phyloP scores from a whole-genome alignment of 2,329 filamentous ascomycete genomes.

The Curvularia sp. region DNA sequence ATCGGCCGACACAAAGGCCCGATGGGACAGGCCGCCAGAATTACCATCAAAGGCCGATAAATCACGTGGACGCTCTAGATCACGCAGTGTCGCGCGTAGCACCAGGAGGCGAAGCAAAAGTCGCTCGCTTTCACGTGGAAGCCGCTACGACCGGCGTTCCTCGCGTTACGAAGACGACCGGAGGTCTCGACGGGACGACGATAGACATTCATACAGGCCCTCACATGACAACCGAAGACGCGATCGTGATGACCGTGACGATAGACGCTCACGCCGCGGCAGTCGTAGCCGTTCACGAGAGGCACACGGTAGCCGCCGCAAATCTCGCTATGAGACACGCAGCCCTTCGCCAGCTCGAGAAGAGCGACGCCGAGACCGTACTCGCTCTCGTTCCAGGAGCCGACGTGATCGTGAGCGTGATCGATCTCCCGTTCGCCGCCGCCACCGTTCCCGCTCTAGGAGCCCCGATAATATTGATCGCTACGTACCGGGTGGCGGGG shows the following conservation, averaged over 20 bases:
- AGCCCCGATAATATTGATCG: conserved; percentile 51
- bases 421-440: conserved; percentile 28
- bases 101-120: conserved; percentile 40
- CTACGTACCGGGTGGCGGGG: conserved; percentile 45
- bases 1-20: conserved; percentile 26
- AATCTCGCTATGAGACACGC: conserved; percentile 38
- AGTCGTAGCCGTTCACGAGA: conserved; percentile 44
- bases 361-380: conserved; percentile 36
- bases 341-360: conserved; percentile 37
- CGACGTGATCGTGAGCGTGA: conserved; percentile 32
- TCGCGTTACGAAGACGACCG: conserved; percentile 36
- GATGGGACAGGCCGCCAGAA: conserved; percentile 40
- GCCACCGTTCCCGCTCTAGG: conserved; percentile 34
- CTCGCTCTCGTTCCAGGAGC: conserved; percentile 33
- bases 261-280: conserved; percentile 31
- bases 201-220: conserved; percentile 37
- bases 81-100: conserved; percentile 40
- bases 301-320: conserved; percentile 37
- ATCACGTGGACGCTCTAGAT: conserved; percentile 40
- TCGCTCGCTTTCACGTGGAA: conserved; percentile 45
- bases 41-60: conserved; percentile 32
- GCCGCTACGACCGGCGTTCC: conserved; percentile 39
- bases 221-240: conserved; percentile 35
- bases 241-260: conserved; percentile 34
- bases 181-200: conserved; percentile 35